Percentiles rank a stretch among this genome's conserved stretches.
These are phyloP conservation scores for Suillus discolor DNA, from an alignment of 768 basidiomycete genomes.

Conservation along the genomic window DNA sequence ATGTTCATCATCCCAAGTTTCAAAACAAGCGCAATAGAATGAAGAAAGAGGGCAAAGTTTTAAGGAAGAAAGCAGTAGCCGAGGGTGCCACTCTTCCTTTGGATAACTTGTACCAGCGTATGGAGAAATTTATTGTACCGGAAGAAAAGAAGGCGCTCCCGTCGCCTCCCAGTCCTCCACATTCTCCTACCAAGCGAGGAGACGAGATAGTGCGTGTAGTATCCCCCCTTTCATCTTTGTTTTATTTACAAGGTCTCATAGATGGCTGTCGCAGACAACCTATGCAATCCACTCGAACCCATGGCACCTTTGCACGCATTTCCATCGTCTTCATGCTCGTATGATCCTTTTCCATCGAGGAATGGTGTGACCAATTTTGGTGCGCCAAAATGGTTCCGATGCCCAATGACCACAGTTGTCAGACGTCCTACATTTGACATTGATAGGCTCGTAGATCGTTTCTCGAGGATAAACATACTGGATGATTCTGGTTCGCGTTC, in stretches of 20 bases:
- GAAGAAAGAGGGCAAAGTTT: conserved; percentile 32
- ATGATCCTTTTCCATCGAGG: conserved; percentile 22
- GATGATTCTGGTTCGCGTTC: conserved; percentile 9
- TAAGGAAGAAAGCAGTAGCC: conserved; percentile 25
- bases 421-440: background rate
- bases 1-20: conserved; percentile 37
- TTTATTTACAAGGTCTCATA: background rate
- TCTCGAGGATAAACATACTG: conserved; percentile 16
- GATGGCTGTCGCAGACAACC: background rate
- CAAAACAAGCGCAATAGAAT: conserved; percentile 48
- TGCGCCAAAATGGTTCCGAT: conserved; percentile 14
- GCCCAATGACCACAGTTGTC: background rate
- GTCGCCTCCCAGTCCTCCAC: background rate
- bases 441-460: conserved; percentile 10
- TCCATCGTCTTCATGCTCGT: conserved; percentile 14
- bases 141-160: conserved; percentile 12
- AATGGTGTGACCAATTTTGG: conserved; percentile 7
- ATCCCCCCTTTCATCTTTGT: background rate
- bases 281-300: conserved; percentile 11
- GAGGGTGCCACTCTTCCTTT: conserved; percentile 27
- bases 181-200: conserved; percentile 17
- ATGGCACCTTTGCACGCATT: conserved; percentile 25
- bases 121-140: conserved; percentile 29
- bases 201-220: conserved; percentile 13
- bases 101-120: conserved; percentile 26